A percentile compares a stretch with the other conserved stretches of the same genome.
Evolutionary conservation across 2,329 filamentous ascomycete species (phyloP).

Genomic region (Colletotrichum sublineola): DNA sequence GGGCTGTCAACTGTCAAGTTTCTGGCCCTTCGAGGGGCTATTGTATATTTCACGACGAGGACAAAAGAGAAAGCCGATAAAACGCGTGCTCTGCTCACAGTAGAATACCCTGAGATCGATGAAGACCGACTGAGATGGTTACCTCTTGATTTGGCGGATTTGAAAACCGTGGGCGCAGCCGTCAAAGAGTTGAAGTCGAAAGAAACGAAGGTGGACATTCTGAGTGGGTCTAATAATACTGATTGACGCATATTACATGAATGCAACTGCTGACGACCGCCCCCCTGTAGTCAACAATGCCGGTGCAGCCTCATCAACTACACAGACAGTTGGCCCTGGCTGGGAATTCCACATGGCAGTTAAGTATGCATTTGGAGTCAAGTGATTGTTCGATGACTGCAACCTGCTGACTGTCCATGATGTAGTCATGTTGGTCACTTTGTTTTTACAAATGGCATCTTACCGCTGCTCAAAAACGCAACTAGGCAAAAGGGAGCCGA

Average conservation of each 20-base stretch:
- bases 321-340: slow-evolving; percentile 36
- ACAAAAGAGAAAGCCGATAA: slow-evolving; percentile 43
- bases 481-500: slow-evolving; percentile 40
- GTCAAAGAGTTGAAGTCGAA: slow-evolving; percentile 42
- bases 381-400: background rate
- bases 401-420: slow-evolving; percentile 12
- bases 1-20: slow-evolving; percentile 46
- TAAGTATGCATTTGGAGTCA: slow-evolving; percentile 37
- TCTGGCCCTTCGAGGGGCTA: slow-evolving; percentile 46
- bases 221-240: slow-evolving; percentile 42
- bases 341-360: slow-evolving; percentile 47
- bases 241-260: no score
- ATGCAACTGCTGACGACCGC: background rate
- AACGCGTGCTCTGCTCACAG: slow-evolving; percentile 27
- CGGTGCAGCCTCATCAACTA: slow-evolving; percentile 16
- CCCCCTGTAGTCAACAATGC: slow-evolving; percentile 47
- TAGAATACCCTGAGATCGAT: slow-evolving; percentile 34
- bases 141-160: slow-evolving; percentile 45
- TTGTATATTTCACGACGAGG: slow-evolving; percentile 47
- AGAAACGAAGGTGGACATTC: slow-evolving; percentile 47
- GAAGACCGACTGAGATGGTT: slow-evolving; percentile 42
- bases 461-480: slow-evolving; percentile 47
- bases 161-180: slow-evolving; percentile 44
- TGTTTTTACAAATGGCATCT: slow-evolving; percentile 45
- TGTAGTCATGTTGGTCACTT: slow-evolving; percentile 48